phyloP scores from a whole-genome alignment of 768 basidiomycete genomes.

The Leccinum arenicola region DNA sequence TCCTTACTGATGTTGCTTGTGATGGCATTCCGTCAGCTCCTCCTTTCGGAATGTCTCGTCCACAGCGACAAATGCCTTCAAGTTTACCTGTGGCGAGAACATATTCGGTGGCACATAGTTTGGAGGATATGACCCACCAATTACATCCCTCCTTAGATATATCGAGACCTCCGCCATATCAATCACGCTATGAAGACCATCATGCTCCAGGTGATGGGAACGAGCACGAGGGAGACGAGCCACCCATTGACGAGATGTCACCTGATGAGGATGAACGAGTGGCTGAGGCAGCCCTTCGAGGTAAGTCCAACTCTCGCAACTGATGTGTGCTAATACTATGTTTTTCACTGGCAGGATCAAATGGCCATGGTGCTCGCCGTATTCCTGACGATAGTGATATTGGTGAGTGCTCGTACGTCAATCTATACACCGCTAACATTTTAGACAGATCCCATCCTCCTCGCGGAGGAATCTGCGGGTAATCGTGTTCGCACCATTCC shows the following conservation, averaged over 20 bases:
- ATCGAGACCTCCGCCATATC: neutral
- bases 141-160: neutral
- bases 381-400: too few relatives aligned
- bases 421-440: neutral
- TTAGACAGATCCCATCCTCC: too few relatives aligned
- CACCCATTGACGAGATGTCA: neutral
- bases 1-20: too few relatives aligned
- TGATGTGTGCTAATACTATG: too few relatives aligned
- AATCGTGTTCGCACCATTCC: too few relatives aligned
- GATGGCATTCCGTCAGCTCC: too few relatives aligned
- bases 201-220: neutral
- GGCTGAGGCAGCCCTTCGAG: too few relatives aligned
- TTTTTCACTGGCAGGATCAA: too few relatives aligned
- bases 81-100: neutral
- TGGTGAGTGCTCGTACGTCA: too few relatives aligned
- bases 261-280: neutral
- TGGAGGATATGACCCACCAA: neutral
- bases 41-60: neutral
- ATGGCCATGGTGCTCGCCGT: too few relatives aligned
- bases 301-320: too few relatives aligned
- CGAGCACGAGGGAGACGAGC: neutral
- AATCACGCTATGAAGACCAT: neutral
- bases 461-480: too few relatives aligned
- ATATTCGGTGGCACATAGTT: neutral
- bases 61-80: neutral